These are phyloP conservation scores for Lentinula guzmanii DNA, from an alignment of 768 basidiomycete genomes.

Conservation along the genomic window DNA sequence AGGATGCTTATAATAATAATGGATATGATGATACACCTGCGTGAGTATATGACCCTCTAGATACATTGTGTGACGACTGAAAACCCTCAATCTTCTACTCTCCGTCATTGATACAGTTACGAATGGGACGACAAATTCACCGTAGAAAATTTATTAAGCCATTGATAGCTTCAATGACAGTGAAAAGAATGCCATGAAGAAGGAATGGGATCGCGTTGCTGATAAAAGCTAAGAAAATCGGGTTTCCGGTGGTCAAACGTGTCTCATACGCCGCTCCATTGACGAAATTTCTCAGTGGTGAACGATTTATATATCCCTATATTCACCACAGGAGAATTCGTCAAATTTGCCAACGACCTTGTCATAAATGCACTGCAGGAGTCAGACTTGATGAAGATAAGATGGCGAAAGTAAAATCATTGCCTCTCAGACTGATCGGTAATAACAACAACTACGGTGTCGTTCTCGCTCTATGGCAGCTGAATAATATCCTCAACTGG, in stretches of 20 bases:
- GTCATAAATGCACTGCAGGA: not conserved
- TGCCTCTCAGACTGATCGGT: not conserved
- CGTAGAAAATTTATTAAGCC: constrained; percentile 1
- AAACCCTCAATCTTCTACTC: not conserved
- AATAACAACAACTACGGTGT: not conserved
- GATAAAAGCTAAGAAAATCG: not conserved
- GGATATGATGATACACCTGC: constrained; percentile 12
- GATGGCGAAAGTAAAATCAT: not conserved
- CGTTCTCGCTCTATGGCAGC: not conserved
- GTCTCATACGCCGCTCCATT: constrained; percentile 10
- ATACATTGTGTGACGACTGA: not conserved
- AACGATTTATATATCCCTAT: constrained; percentile 6
- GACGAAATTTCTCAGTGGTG: constrained; percentile 4
- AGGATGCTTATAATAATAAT: constrained; percentile 5
- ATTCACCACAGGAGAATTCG: not conserved
- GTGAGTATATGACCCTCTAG: not conserved
- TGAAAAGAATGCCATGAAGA: not conserved
- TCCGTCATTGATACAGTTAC: constrained; percentile 1
- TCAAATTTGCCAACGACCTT: not conserved
- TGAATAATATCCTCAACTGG: not conserved
- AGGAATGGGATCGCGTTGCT: not conserved
- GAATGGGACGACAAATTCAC: constrained; percentile 12
- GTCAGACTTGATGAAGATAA: not conserved
- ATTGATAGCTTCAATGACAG: constrained; percentile 8
- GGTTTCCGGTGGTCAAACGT: not conserved